Conservation (phyloP, 2,329 filamentous ascomycete species). For the Coniella vitis region DNA sequence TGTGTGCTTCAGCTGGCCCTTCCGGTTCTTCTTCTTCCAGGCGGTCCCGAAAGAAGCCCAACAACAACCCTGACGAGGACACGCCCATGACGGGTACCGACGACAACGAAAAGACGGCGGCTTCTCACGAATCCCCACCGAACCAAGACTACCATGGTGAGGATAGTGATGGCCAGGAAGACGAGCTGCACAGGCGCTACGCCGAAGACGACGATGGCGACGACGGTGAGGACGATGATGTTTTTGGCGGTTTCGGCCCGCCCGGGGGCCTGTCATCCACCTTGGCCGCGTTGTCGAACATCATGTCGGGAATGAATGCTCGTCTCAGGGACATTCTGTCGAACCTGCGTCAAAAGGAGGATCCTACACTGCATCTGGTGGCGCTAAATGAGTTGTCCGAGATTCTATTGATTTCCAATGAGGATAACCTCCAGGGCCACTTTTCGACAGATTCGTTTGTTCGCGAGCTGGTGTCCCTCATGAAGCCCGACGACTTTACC, state of each 20-base stretch:
- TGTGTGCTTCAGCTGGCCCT: conserved; percentile 26
- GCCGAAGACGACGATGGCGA: conserved; percentile 47
- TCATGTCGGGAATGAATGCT: conserved; percentile 79
- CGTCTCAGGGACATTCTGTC: conserved; percentile 71
- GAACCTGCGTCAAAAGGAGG: conserved; percentile 75
- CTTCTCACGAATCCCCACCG: conserved; percentile 36
- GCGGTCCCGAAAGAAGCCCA: conserved; percentile 47
- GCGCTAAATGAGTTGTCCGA: conserved; percentile 91
- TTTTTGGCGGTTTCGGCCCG: conserved; percentile 60
- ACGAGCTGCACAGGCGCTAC: conserved; percentile 36
- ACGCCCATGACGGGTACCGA: conserved; percentile 65
- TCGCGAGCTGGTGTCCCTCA: conserved; percentile 84
- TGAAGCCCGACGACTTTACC: conserved; percentile 79
- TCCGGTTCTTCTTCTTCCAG: conserved; percentile 33
- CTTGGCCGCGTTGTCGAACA: conserved; percentile 78
- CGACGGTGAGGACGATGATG: conserved; percentile 58
- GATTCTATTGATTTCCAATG: conserved; percentile 86
- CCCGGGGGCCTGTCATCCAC: conserved; percentile 68
- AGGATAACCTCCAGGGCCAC: conserved; percentile 91
- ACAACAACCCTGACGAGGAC: conserved; percentile 48
- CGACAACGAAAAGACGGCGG: conserved; percentile 39
- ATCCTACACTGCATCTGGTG: conserved; percentile 81
- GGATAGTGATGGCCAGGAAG: conserved; percentile 34
- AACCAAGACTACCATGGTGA: conserved; percentile 34
- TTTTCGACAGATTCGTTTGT: conserved; percentile 93